Base-by-base conservation (phyloP, 805 yeast species). In the Sugiyamaella lignohabitans region DNA sequence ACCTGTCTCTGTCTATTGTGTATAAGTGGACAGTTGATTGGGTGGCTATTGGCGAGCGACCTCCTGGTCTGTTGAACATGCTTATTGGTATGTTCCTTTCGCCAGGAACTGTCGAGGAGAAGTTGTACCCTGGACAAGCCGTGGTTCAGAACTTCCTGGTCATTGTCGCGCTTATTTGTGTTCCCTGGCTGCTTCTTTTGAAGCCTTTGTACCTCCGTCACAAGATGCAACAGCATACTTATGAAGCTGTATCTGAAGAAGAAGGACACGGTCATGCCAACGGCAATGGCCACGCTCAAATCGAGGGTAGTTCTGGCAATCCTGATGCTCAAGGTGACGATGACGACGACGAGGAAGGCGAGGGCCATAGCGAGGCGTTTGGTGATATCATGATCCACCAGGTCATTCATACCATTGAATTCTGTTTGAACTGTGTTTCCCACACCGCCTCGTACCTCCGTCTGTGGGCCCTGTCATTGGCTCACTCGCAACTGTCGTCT, bases 331-430 rank as follows among this genome's bases (percentile, higher is more conserved):
- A 55, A 14, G 56, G 59, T n/a, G 60, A 53, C 19, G 61, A 40
- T 39, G 79, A 71, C 39, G 78, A 74, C 38, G 80, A 71, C 32
- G 78, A 70, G 16, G 77, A 71, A 41, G 84, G 75, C 17, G 78
- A 70, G 45, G 79, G 70, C 40, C 74, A 74, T 53, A 78, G 71
- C 34, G 81, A 69, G 39, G 82, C 81, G 59, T 86, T 91, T 63
- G 97, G 97, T 40, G 98, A 91, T 59, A 79, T 93, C 29, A 84
- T 91, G 82, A 91, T 91, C 57, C 96, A 91, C 66, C 98, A 91
- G 68, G 95, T 91, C 20, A 91, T 91, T 57, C 97, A 93, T 66
- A 93, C 98, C 8, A 91, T 91, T 63, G 98, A 91, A 72, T 91
- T 93, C 69, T 91, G 98, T 62, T 75, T 91, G 62, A 93, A 93